These are phyloP conservation scores for Moesziomyces aphidis DNA, from an alignment of 1,284 basidiomycete species.

Conservation along the genomic window DNA sequence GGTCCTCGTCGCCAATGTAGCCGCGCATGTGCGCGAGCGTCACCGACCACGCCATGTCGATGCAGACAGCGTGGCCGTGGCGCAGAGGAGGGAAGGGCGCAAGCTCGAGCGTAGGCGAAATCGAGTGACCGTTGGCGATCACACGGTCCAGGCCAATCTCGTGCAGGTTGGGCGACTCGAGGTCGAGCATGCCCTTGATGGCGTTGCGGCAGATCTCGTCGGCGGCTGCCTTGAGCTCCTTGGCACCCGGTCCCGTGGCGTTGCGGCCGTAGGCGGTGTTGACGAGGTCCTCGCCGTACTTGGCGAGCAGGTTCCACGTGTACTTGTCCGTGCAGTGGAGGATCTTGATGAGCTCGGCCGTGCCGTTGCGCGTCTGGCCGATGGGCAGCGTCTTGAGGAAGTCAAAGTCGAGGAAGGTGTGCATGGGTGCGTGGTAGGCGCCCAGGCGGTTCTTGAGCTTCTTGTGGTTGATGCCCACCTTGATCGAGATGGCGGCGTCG, in stretches of 20 bases:
- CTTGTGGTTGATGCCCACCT: constrained; percentile 65
- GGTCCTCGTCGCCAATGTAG: constrained; percentile 68
- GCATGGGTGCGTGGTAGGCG: constrained; percentile 70
- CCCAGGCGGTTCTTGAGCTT: constrained; percentile 66
- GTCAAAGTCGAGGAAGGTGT: constrained; percentile 71
- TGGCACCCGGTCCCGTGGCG: constrained; percentile 63
- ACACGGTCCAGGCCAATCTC: constrained; percentile 71
- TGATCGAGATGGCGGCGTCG: constrained; percentile 71
- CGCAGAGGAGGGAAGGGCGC: constrained; percentile 60
- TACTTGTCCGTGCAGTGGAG: constrained; percentile 69
- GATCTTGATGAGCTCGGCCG: constrained; percentile 71
- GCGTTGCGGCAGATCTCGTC: constrained; percentile 69
- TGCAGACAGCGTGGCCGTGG: constrained; percentile 70
- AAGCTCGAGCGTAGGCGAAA: constrained; percentile 70
- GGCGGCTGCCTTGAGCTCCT: constrained; percentile 67
- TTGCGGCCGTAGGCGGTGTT: constrained; percentile 70
- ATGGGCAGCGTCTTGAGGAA: constrained; percentile 70
- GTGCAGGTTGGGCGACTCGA: constrained; percentile 71
- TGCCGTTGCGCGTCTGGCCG: constrained; percentile 70
- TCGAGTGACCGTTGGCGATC: constrained; percentile 71
- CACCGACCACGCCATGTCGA: constrained; percentile 71
- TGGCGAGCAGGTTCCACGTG: constrained; percentile 70
- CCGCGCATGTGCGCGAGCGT: constrained; percentile 69
- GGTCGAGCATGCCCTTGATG: constrained; percentile 71
- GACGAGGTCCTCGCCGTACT: constrained; percentile 70